Base-by-base conservation (phyloP, 2,329 filamentous ascomycete genomes). In the Cordyceps pruinosa region DNA sequence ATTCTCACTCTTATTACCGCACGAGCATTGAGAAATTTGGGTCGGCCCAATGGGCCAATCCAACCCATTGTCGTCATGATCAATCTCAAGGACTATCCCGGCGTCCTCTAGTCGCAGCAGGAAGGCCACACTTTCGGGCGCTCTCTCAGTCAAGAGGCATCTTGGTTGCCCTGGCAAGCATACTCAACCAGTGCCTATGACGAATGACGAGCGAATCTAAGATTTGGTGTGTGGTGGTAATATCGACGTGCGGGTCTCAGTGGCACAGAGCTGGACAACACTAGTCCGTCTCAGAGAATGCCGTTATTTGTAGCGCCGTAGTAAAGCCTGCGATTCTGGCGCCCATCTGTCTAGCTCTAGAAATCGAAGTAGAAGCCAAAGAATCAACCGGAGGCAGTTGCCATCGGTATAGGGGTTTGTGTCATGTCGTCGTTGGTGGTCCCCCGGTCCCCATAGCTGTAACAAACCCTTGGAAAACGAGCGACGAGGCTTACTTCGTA, bases 151-250 rank as follows among this genome's bases (percentile, higher is more conserved):
- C 21, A 35, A 48, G 13, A 8, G 13, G 10, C 5, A 15, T 13
- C n/a, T 23, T 12, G 13, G 53, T 56, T 56, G 34, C 53, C 53
- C 45, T 49, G 34, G 19, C 53, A 42, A 56, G 53, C 53, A 56
- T 56, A 48, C 35, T 41, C 34, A 17, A 25, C 39, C 34, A 37
- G 26, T 42, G 26, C 53, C 45, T 30, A 42, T 52, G 35, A 42
- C 25, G 45, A 23, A 53, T 30, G 50, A 34, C 49, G n/a, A 37
- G 25, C 35, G 37, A 46, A 56, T 56, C 45, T 48, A 41, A 42
- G 45, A 56, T 56, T 47, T 39, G 42, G 52, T 47, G 52, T 37
- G 32, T 44, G 50, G 44, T 41, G 19, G 44, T 48, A 56, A 56
- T 56, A 42, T 48, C 19, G 45, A 56, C 49, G 25, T 26, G 45